phyloP scores from a whole-genome alignment of 805 yeast genomes.

The Saccharomycopsis sp. region DNA sequence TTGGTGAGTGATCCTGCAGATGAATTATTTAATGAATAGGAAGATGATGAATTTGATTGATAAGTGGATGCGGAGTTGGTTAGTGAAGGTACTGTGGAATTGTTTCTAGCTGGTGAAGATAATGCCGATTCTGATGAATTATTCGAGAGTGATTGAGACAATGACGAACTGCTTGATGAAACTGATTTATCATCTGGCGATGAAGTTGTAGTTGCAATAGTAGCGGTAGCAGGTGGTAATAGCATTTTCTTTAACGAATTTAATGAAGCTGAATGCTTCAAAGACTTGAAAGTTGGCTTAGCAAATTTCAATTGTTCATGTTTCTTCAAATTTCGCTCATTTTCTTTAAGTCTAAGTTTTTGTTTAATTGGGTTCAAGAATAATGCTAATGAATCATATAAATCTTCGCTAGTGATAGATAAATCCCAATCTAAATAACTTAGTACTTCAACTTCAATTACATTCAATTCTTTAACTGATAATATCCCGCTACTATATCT shows the following conservation, averaged over 20 bases:
- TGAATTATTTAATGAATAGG: conserved; percentile 19
- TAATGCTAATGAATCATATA: conserved; percentile 58
- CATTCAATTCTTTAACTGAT: conserved; percentile 58
- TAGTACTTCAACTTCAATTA: conserved; percentile 74
- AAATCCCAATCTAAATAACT: conserved; percentile 68
- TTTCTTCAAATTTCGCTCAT: conserved; percentile 13
- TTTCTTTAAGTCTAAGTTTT: conserved; percentile 27
- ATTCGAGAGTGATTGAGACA: conserved; percentile 14
- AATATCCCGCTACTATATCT: conserved; percentile 71
- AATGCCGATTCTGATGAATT: conserved; percentile 12
- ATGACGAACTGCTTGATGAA: conserved; percentile 23
- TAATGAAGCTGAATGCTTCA: conserved; percentile 17
- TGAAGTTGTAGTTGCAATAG: conserved; percentile 17
- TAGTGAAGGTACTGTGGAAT: conserved; percentile 14
- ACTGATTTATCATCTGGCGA: conserved; percentile 14
- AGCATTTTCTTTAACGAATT: conserved; percentile 18
- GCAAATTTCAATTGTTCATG: conserved; percentile 13
- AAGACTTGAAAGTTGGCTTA: conserved; percentile 19
- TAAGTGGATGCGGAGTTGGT: conserved; percentile 20
- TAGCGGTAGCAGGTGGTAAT: conserved; percentile 16
- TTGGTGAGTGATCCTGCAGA: conserved; percentile 15
- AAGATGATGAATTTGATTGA: conserved; percentile 15
- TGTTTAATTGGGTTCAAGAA: conserved; percentile 70
- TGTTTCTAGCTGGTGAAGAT: conserved; percentile 15
- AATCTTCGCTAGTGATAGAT: conserved; percentile 58